Base-by-base conservation (phyloP, 371 early-diverging fungal species). In the Circinella umbellata region DNA sequence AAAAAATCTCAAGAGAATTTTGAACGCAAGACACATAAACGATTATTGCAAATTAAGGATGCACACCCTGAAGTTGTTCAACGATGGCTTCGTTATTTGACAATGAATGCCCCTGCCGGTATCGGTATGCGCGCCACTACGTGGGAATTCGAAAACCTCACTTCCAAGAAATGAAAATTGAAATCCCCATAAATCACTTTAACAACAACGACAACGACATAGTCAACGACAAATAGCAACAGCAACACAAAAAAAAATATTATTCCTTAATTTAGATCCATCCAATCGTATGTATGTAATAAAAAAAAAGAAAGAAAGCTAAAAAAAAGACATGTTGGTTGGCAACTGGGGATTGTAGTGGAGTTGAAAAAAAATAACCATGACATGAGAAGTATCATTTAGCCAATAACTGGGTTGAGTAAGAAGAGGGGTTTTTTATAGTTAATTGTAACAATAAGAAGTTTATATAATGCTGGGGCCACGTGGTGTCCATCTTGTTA, bases 1-100 rank as follows among this genome's bases (percentile, higher is more conserved):
- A 97, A 95, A 78, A 96, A 97, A 81, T 88, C 94, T n/a, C 96
- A 96, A 84, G 97, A 97, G 80, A 91, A 94, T 46, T 97, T 98
- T 86, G 97, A 97, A 79, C 87, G 95, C 68, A 91, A 93, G 82
- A 94, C 94, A 67, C 92, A 94, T 76, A 90, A 92, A 79, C 89
- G 98, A 42, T 75, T 92, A 38, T 75, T 98, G 69, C 93, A 94
- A 67, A 84, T 95, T 54, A 91, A 91, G 69, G 96, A 97, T 73
- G 82, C 92, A 27, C 86, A 93, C 70, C 88, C 89, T 7, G 92
- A 93, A 61, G 89, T 88, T 2, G 88, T 96, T 37, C 85, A 92
- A 60, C 86, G 86, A 71, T 95, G 92, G 93, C 66, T 94, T 17
- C 83, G 80, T 54, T 95, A 93, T 73, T 74, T 94, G 71, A 82